Base-by-base conservation (phyloP, 1,284 basidiomycete species). In the Ganoderma sinense region DNA sequence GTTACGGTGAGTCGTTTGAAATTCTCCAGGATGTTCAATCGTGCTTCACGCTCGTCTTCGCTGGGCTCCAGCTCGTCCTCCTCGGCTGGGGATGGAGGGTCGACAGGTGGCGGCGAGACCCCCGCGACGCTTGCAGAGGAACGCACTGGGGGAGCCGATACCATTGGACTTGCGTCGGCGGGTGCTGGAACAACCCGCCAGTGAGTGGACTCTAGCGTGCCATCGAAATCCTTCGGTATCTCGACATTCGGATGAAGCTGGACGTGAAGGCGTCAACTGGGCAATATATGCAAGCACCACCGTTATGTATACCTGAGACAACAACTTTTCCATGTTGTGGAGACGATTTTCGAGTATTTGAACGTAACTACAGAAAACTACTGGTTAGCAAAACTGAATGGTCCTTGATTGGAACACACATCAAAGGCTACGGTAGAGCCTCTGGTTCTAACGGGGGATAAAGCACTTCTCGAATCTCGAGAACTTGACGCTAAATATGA, bases 311-410 rank as follows among this genome's bases (percentile, higher is more conserved):
- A 90, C 90, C 80, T 87, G 87, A 66, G 83, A 82, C 36, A 94
- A 78, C 0, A 94, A 80, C 58, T 81, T 84, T 80, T 94, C 92
- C 87, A 94, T 89, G 74, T 90, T 89, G 67, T 89, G 88, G 14
- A 94, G 84, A 10, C 93, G 85, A 45, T 83, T 86, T 79, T 94
- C 93, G 5, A 95, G 82, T 45, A 87, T 87, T 75, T 94, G 92
- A 41, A 94, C 87, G 81, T 93, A 92, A 64, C 89, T 91, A 71
- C 1, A 6, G 18, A 33, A 55, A 3, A 63, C 16, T 6, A 14
- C 18, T 29, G 29, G 36, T 41, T 2, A 29, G n/a, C 39, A 56
- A 26, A 11, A 2, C n/a, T 10, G 6, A 10, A 23, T 0, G 4
- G 1, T 11, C n/a, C n/a, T n/a, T n/a, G n/a, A n/a, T n/a, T n/a